Percentiles rank a stretch among this genome's conserved stretches.
These are phyloP conservation scores for Zalerion maritima DNA, from an alignment of 495 filamentous ascomycete genomes.

Conservation along the genomic window DNA sequence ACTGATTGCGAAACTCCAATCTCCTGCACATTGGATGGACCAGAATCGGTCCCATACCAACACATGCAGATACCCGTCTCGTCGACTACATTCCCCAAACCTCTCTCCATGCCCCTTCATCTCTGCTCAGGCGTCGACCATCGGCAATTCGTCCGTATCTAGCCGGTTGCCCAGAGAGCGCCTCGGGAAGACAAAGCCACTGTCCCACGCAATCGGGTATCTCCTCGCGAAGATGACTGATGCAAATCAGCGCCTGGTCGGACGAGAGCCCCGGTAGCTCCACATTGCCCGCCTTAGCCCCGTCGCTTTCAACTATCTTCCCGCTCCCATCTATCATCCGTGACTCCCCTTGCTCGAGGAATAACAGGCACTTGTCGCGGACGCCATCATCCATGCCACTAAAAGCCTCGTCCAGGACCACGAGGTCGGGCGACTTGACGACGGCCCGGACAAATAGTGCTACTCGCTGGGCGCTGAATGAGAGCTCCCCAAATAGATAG, in stretches of 20 bases:
- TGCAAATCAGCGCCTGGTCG: conserved; percentile 65
- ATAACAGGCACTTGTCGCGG: conserved; percentile 69
- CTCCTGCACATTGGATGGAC: too few species aligned
- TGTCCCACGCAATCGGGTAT: conserved; percentile 64
- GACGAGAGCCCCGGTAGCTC: conserved; percentile 40
- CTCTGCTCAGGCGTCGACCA: conserved; percentile 38
- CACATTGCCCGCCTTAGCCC: conserved; percentile 20
- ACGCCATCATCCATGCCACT: conserved; percentile 73
- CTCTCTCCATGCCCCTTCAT: conserved; percentile 39
- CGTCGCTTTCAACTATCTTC: conserved; percentile 26
- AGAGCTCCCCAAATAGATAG: conserved; percentile 55
- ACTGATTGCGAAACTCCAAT: too few species aligned
- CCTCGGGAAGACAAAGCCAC: conserved; percentile 68
- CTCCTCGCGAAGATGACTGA: conserved; percentile 83
- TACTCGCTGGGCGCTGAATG: conserved; percentile 67
- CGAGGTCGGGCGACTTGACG: conserved; percentile 67
- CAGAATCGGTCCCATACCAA: too few species aligned
- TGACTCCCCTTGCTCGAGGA: conserved; percentile 49
- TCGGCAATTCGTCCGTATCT: conserved; percentile 42
- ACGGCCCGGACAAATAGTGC: conserved; percentile 74
- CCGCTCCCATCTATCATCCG: conserved; percentile 17
- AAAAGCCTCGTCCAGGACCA: conserved; percentile 88
- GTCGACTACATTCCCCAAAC: conserved; percentile 50
- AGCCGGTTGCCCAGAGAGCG: conserved; percentile 36
- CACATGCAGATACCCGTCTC: too few species aligned